A percentile compares a stretch with the other conserved stretches of the same genome.
Evolutionary conservation across 2,329 filamentous ascomycete genomes (phyloP).

Genomic region (Fonsecaea monophora): DNA sequence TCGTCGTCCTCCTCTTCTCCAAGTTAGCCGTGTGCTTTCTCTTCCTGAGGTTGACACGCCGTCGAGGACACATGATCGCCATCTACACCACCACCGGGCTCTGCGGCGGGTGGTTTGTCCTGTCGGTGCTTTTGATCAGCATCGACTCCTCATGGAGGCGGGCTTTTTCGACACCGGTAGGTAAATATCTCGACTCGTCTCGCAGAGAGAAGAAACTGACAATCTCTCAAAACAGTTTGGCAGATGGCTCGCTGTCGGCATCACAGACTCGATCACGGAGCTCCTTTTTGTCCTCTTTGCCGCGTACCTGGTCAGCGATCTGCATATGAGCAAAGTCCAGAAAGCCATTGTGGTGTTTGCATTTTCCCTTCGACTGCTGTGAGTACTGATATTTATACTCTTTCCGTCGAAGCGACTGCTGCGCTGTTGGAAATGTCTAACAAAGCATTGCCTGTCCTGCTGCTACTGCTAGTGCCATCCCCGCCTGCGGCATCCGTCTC

Average conservation of each 20-base stretch:
- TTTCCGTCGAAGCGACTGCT: not conserved
- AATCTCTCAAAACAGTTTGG: conserved; percentile 36
- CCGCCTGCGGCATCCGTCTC: conserved; percentile 49
- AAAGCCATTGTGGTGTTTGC: conserved; percentile 51
- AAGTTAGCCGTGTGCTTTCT: conserved; percentile 54
- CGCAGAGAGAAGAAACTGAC: not conserved
- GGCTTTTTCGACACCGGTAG: conserved; percentile 42
- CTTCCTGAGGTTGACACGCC: conserved; percentile 54
- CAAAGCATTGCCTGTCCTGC: not conserved
- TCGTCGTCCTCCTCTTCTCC: conserved; percentile 52
- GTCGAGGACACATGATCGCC: conserved; percentile 48
- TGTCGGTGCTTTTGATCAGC: conserved; percentile 50
- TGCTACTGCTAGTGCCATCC: conserved; percentile 43
- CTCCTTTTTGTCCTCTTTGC: conserved; percentile 48
- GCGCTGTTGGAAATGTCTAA: not conserved
- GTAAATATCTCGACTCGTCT: too few species aligned
- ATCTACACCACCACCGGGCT: conserved; percentile 47
- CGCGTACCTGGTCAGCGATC: conserved; percentile 47
- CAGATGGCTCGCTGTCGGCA: conserved; percentile 50
- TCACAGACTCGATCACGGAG: conserved; percentile 52
- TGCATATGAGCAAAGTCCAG: conserved; percentile 49
- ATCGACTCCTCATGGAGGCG: conserved; percentile 44
- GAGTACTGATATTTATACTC: not conserved
- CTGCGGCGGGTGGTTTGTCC: conserved; percentile 49
- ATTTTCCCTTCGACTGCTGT: conserved; percentile 52